Base-by-base conservation (phyloP, 1,284 basidiomycete genomes). In the Cutaneotrichosporon cyanovorans region DNA sequence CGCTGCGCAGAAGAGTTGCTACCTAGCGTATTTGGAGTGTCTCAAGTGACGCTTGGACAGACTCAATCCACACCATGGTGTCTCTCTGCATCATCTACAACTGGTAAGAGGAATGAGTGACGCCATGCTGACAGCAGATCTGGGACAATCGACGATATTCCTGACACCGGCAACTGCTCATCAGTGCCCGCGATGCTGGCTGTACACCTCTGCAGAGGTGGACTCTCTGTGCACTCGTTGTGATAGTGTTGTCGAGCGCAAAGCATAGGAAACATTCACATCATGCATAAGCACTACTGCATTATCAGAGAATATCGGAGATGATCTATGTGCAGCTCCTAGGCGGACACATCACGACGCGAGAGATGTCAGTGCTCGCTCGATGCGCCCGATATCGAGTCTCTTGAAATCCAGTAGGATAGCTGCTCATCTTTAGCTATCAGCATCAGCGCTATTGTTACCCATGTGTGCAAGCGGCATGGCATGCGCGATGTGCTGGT, bases 121-220 rank as follows among this genome's bases (percentile, higher is more conserved):
- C 15, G 37, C 20, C 8, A 4, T 12, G 42, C 36, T 45, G 37
- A 40, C 30, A 19, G 3, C 18, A 16, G 21, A 14, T 3, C 37
- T 23, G 23, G 22, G 37, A 23, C 5, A 23, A 21, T 36, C 15
- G 7, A 37, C 40, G 2, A 36, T 72, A 21, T 49, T 51, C 5
- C 48, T 85, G 6, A 71, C 75, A 6, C 80, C 82, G 5, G 77
- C 84, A 2, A 64, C 61, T 6, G 55, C 67, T 30, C 59, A 72
- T 12, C 86, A 87, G 62, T 88, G 87, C 63, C 83, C 84, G 3
- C 76, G 86, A 15, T 90, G 87, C 65, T 88, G 87, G 85, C 81
- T 78, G 6, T 82, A 77, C 61, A 80, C 78, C 0, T 74, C 79
- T 5, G 57, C 64, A 5, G 60, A 69, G 25, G 66, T 73, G 14